Conservation (phyloP, 1,139 yeast species). For the Wickerhamomyces sp. region DNA sequence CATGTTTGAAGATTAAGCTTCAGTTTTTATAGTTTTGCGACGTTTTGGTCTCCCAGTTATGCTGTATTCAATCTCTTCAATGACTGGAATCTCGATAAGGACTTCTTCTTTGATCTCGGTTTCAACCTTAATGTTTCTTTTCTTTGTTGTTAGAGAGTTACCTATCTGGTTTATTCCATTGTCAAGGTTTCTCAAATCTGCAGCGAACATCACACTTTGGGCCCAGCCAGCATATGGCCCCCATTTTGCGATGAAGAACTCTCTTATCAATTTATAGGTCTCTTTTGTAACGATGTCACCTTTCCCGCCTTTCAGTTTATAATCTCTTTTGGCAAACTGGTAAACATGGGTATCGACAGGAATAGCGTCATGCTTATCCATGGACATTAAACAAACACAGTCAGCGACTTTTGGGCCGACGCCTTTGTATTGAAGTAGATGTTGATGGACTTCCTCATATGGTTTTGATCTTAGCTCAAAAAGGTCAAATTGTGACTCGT, state of each 20-base stretch:
- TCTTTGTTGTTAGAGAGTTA: slow-evolving; percentile 15
- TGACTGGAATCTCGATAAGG: slow-evolving; percentile 5
- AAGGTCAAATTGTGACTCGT: slow-evolving; percentile 32
- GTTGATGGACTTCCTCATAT: slow-evolving; percentile 58
- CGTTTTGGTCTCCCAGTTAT: slow-evolving; percentile 26
- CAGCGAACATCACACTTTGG: slow-evolving; percentile 84
- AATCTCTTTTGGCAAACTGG: slow-evolving; percentile 83
- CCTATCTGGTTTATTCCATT: slow-evolving; percentile 45
- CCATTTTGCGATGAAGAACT: slow-evolving; percentile 64
- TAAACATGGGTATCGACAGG: slow-evolving; percentile 98
- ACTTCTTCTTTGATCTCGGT: slow-evolving; percentile 8
- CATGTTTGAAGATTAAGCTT: slow-evolving; percentile 3
- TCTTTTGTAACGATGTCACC: slow-evolving; percentile 25
- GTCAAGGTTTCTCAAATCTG: slow-evolving; percentile 63
- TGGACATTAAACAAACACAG: slow-evolving; percentile 84
- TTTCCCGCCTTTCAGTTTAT: slow-evolving; percentile 47
- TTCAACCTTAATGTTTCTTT: slow-evolving; percentile 1
- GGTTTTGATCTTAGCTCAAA: slow-evolving; percentile 35
- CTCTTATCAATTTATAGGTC: slow-evolving; percentile 56
- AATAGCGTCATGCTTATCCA: slow-evolving; percentile 82
- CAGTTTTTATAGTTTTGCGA: slow-evolving; percentile 18
- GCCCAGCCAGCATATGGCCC: slow-evolving; percentile 98
- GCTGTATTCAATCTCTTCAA: slow-evolving; percentile 21
- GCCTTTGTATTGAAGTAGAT: slow-evolving; percentile 66
- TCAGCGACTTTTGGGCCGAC: slow-evolving; percentile 99